Evolutionary conservation across 139 green algal genomes (phyloP).

Genomic region (Bryopsis sp.): DNA sequence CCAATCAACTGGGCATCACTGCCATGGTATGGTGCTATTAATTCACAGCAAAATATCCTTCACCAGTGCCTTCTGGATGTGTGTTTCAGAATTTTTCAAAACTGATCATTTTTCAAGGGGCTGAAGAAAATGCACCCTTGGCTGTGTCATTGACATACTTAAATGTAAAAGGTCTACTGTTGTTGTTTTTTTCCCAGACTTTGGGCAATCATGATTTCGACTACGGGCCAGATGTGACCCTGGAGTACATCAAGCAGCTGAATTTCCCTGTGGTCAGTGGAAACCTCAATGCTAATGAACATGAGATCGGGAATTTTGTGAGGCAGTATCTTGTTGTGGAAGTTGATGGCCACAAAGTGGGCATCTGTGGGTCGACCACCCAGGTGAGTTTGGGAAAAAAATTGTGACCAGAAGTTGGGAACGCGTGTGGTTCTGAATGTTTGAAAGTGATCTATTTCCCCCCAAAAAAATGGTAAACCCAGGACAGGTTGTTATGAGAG

Average conservation of each 20-base stretch:
- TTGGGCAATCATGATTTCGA: neutral
- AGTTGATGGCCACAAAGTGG: neutral
- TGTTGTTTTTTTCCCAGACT: neutral
- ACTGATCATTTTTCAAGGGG: neutral
- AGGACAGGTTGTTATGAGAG: too few species aligned
- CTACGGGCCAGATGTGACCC: neutral
- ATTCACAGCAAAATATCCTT: too few species aligned
- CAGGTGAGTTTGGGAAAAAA: neutral
- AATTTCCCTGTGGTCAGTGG: neutral
- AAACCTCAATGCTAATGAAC: neutral
- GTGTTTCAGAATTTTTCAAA: neutral
- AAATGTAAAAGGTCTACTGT: too few species aligned
- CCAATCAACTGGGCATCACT: slow-evolving; percentile 1
- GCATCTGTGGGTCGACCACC: slow-evolving; percentile 7
- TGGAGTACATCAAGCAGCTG: neutral
- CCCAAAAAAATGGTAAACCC: too few species aligned
- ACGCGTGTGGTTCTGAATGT: too few species aligned
- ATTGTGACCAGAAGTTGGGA: too few species aligned
- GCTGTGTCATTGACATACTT: too few species aligned
- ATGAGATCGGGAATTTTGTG: neutral
- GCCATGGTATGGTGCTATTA: neutral
- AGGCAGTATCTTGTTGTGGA: neutral
- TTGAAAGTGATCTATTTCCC: too few species aligned
- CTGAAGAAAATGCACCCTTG: too few species aligned
- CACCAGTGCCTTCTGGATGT: too few species aligned